phyloP scores from a whole-genome alignment of 768 basidiomycete species.

The Leccinum pellstonianum region DNA sequence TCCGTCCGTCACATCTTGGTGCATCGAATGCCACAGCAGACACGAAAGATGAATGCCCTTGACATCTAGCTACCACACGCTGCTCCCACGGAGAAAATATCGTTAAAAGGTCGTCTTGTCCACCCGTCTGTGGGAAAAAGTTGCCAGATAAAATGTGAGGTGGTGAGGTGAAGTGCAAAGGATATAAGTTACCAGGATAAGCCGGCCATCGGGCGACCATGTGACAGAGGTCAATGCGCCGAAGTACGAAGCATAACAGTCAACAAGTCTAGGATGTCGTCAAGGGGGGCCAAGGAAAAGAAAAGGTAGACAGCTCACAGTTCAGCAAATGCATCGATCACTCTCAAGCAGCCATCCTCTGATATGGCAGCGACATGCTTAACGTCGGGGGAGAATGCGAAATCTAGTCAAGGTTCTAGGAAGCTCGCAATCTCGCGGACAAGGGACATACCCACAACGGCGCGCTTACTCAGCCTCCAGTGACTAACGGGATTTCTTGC shows the following conservation, averaged over 20 bases:
- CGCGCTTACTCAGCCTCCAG: constrained; percentile 74
- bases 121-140: constrained; percentile 66
- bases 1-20: constrained; percentile 81
- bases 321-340: constrained; percentile 86
- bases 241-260: constrained; percentile 94
- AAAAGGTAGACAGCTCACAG: constrained; percentile 49
- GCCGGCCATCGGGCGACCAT: constrained; percentile 95
- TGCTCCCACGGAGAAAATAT: constrained; percentile 95
- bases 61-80: constrained; percentile 91
- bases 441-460: constrained; percentile 63
- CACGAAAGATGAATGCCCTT: constrained; percentile 96
- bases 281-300: neutral
- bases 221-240: constrained; percentile 86
- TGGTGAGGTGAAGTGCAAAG: neutral
- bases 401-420: constrained; percentile 48
- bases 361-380: constrained; percentile 87
- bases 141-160: neutral
- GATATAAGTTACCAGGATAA: constrained; percentile 61
- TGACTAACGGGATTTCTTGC: constrained; percentile 89
- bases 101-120: constrained; percentile 94
- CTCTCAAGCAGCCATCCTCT: constrained; percentile 88
- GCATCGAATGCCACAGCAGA: constrained; percentile 88
- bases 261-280: constrained; percentile 63
- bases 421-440: neutral
- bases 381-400: constrained; percentile 92